Base-by-base conservation (phyloP, 176 grass and related monocot species). In the Oryza australiensis region DNA sequence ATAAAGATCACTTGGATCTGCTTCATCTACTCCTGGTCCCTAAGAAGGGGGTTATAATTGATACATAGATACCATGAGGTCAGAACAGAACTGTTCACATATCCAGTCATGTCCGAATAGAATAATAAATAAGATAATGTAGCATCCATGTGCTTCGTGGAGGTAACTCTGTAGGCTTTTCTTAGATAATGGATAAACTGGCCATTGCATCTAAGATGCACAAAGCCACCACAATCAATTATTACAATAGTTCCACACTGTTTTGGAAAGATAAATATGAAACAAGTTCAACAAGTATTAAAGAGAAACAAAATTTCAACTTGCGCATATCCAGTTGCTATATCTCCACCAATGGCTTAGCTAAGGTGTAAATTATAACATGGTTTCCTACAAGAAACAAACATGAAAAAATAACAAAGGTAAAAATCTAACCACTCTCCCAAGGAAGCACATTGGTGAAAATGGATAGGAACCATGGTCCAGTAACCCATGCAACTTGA, bases 391-490 rank as follows among this genome's bases (percentile, higher is more conserved):
- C 20, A 82, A 79, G 35, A 64, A 74, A 27, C 55, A 57, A 32
- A 27, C 28, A 48, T 65, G 69, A 60, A 60, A 76, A 81, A 74
- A 73, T 74, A 69, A 75, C 49, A 70, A 84, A 85, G 91, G 85
- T 13, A 42, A 88, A 87, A 94, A 72, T 41, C 93, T 96, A 82
- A 99, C 97, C 97, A 85, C 93, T 99, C 89, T 99, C 93, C 97
- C 97, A 99, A 26, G 97, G 97, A 88, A 99, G 97, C 89, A 99
- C 94, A 88, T 99, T 99, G 83, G 94, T 86, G 80, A 96, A 96
- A 87, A 99, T 99, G 72, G 97, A 96, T 82, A 99, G 84, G 83
- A 99, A 99, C 97, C 97, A 99, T 16, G 93, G 97, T 53, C 97
- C 97, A 37, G 93, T 90, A 86, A 99, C 93, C 97, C 97, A 99